phyloP scores from a whole-genome alignment of 768 basidiomycete genomes.

The Suillus luteus region DNA sequence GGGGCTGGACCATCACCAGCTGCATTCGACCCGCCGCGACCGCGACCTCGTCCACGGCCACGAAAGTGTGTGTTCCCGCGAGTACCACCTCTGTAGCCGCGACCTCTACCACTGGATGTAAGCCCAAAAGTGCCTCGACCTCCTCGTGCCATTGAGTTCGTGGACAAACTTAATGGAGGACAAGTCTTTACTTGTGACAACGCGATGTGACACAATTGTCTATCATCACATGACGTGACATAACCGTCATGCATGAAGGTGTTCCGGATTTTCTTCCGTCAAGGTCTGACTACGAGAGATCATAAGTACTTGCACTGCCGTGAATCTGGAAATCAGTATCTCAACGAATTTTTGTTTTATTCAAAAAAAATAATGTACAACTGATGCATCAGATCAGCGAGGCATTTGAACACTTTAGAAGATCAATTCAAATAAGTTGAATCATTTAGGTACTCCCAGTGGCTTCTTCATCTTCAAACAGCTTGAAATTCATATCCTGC shows the following conservation, averaged over 20 bases:
- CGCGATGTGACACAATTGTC: conserved; percentile 8
- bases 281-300: too few species aligned
- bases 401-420: not conserved
- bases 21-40: conserved; percentile 36
- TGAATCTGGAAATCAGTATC: too few species aligned
- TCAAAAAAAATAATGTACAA: not conserved
- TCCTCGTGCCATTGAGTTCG: conserved; percentile 45
- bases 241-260: too few species aligned
- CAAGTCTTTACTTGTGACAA: not conserved
- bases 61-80: conserved; percentile 40
- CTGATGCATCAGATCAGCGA: not conserved
- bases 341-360: not conserved
- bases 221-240: conserved; percentile 2
- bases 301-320: too few species aligned
- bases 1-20: conserved; percentile 52
- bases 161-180: conserved; percentile 3
- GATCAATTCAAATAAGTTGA: not conserved
- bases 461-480: conserved; percentile 7
- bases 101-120: conserved; percentile 44
- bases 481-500: not conserved
- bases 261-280: too few species aligned
- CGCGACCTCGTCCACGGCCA: conserved; percentile 51
- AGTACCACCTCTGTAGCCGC: conserved; percentile 41
- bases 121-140: conserved; percentile 55
- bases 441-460: not conserved